A percentile compares a stretch with the other conserved stretches of the same genome.
Conservation (phyloP, 2,329 filamentous ascomycete species). For the Botrytis squamosa region DNA sequence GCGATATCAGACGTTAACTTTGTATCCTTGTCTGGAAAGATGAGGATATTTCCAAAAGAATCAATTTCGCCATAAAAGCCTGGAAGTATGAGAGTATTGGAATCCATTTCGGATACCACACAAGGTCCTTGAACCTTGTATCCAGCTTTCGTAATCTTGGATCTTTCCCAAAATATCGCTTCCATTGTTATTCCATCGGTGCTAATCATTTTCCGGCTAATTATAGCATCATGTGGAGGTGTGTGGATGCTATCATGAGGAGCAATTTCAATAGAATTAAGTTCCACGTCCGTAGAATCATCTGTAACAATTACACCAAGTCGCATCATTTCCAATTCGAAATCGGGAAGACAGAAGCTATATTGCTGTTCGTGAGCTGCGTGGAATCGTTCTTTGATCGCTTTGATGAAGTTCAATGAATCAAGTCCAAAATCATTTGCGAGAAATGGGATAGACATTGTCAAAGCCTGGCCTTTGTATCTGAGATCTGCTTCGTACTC, state of each 20-base stretch:
- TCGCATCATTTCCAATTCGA: slow-evolving; percentile 9
- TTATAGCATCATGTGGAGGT: slow-evolving; percentile 11
- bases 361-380: slow-evolving; percentile 13
- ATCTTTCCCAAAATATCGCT: slow-evolving; percentile 13
- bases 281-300: slow-evolving; percentile 7
- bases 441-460: slow-evolving; percentile 6
- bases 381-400: slow-evolving; percentile 5
- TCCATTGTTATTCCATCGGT: slow-evolving; percentile 5
- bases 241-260: background rate
- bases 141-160: slow-evolving; percentile 12
- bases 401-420: background rate
- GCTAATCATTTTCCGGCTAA: slow-evolving; percentile 11
- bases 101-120: slow-evolving; percentile 16
- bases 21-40: background rate
- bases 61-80: slow-evolving; percentile 11
- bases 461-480: slow-evolving; percentile 15
- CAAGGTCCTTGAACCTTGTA: slow-evolving; percentile 15
- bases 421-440: slow-evolving; percentile 4
- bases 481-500: slow-evolving; percentile 14
- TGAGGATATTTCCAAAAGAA: slow-evolving; percentile 6
- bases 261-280: background rate
- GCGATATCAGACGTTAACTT: background rate
- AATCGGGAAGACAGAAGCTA: slow-evolving; percentile 13
- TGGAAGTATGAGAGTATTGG: slow-evolving; percentile 15
- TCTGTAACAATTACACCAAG: slow-evolving; percentile 6